Percentiles rank a stretch among this genome's conserved stretches.
Conservation (phyloP, 2,329 filamentous ascomycete species). For the Diaporthe australafricana region DNA sequence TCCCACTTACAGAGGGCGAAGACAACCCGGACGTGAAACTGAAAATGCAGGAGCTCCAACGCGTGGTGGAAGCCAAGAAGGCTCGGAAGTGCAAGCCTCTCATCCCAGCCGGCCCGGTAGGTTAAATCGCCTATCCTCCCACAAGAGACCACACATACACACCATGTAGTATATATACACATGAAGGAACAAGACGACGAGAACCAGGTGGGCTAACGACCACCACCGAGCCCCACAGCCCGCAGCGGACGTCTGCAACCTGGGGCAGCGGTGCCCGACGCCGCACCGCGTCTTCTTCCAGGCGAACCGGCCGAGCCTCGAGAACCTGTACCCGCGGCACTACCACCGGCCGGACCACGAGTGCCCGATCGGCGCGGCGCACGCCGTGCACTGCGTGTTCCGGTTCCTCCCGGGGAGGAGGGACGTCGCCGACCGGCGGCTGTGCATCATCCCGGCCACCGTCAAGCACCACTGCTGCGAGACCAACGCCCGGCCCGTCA, state of each 20-base stretch:
- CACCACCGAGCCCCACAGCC: background rate
- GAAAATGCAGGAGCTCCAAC: conserved; percentile 11
- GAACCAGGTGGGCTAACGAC: background rate
- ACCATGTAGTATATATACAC: no score
- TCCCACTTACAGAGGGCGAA: conserved; percentile 25
- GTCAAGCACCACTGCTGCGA: conserved; percentile 32
- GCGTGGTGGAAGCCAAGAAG: conserved; percentile 14
- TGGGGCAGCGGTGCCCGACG: conserved; percentile 28
- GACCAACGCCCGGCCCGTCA: conserved; percentile 26
- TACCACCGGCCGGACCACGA: conserved; percentile 30
- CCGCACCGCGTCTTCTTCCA: conserved; percentile 27
- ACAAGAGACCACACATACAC: no score
- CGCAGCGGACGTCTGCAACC: conserved; percentile 23
- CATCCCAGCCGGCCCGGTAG: background rate
- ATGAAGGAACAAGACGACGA: background rate
- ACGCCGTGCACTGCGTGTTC: conserved; percentile 35
- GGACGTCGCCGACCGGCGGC: background rate
- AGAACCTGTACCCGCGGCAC: conserved; percentile 28
- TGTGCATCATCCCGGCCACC: conserved; percentile 30
- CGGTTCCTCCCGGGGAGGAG: background rate
- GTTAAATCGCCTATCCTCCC: background rate
- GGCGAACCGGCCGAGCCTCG: conserved; percentile 23
- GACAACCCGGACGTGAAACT: conserved; percentile 10
- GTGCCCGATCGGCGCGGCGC: conserved; percentile 26
- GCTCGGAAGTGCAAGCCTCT: conserved; percentile 14